Conservation (phyloP, 2,329 filamentous ascomycete species). For the Sarocladium kiliense region DNA sequence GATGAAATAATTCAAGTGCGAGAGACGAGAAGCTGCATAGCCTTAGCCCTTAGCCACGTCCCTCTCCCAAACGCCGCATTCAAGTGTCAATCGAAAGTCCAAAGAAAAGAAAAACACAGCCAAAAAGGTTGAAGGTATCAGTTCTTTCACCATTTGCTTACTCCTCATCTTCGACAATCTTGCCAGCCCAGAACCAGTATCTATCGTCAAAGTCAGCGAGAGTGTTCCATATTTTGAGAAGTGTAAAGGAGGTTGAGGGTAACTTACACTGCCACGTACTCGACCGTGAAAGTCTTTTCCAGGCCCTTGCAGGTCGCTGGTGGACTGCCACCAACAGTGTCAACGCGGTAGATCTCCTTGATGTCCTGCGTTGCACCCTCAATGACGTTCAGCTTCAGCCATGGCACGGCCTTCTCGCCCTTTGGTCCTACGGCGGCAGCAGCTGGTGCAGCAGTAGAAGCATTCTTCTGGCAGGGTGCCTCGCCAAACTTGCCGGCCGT, state of each 20-base stretch:
- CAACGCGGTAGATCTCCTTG: constrained; percentile 74
- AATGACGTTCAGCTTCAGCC: constrained; percentile 65
- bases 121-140: not conserved
- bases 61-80: not conserved
- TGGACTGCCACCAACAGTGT: constrained; percentile 75
- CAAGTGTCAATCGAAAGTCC: not conserved
- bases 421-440: constrained; percentile 53
- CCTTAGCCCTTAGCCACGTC: not conserved
- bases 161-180: constrained; percentile 3
- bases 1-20: too few species aligned
- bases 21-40: too few species aligned
- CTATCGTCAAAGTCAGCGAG: constrained; percentile 1
- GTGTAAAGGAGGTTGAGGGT: not conserved
- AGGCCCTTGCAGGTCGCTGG: constrained; percentile 68
- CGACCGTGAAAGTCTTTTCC: constrained; percentile 59
- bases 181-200: constrained; percentile 13
- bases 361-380: constrained; percentile 53
- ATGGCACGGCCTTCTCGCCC: constrained; percentile 67
- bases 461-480: constrained; percentile 57
- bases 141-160: not conserved
- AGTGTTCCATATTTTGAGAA: too few species aligned
- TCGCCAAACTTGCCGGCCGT: constrained; percentile 48
- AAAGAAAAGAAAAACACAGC: too few species aligned
- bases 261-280: constrained; percentile 83
- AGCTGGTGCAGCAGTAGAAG: constrained; percentile 55